These are phyloP conservation scores for Globisporangium cystogenes DNA, from an alignment of 352 stramenopile genomes.

Conservation along the genomic window DNA sequence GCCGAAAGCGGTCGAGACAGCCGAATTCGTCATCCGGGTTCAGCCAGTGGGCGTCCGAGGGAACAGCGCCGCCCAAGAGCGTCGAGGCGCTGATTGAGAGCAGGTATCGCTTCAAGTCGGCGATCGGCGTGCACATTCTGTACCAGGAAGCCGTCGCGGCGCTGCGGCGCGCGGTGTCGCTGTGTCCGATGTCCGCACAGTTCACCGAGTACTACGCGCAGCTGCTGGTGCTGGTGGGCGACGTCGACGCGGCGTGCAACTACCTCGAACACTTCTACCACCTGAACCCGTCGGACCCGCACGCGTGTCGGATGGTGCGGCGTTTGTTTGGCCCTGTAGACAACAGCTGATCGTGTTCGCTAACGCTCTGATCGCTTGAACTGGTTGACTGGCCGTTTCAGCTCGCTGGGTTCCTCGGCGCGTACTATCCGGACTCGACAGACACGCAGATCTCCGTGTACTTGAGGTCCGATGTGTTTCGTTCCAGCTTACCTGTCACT, in stretches of 20 bases:
- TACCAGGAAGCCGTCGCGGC: constrained; percentile 60
- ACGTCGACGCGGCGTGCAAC: constrained; percentile 57
- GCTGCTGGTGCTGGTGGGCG: constrained; percentile 53
- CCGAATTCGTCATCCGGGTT: background rate
- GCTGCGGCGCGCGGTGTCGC: constrained; percentile 50
- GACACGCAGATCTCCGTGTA: constrained; percentile 34
- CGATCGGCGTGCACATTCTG: constrained; percentile 63
- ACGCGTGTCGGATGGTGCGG: constrained; percentile 58
- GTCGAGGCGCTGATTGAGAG: constrained; percentile 45
- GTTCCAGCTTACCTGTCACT: no score
- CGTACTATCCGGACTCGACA: constrained; percentile 40
- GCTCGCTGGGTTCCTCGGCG: constrained; percentile 35
- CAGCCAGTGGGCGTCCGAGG: constrained; percentile 3
- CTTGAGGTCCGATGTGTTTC: constrained; percentile 14
- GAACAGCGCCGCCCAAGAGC: constrained; percentile 10
- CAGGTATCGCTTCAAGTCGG: constrained; percentile 56
- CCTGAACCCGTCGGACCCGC: constrained; percentile 43
- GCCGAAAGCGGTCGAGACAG: background rate
- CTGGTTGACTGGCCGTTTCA: constrained; percentile 1
- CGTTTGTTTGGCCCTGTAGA: no score
- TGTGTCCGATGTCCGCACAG: constrained; percentile 45
- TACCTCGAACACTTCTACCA: constrained; percentile 73
- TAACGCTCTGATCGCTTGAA: no score
- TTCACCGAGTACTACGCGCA: constrained; percentile 76
- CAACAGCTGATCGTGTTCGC: no score